Base-by-base conservation (phyloP, 2,329 filamentous ascomycete species). In the Helminthosporium solani region DNA sequence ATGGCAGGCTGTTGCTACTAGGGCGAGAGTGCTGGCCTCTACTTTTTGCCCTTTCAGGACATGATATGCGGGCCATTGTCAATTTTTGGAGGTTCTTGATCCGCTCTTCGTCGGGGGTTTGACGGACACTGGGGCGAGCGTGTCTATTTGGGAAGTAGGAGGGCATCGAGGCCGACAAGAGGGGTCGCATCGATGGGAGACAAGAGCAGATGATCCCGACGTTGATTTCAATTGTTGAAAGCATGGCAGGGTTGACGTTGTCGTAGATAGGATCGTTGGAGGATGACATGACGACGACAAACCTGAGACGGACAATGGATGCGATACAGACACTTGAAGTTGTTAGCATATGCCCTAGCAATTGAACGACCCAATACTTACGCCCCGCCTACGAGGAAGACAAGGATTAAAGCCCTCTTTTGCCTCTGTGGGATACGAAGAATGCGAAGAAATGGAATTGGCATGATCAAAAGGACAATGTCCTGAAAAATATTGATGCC, bases 301-400 rank as follows among this genome's bases (percentile, higher is more conserved):
- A 53, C 25, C 63, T 59, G 7, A 71, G 53, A 4, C 68, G 65
- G 12, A 70, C 47, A n/a, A 68, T 57, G 0, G 66, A 69, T 25
- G 69, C 50, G 9, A 68, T 37, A 18, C 57, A 63, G 19, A 64
- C 66, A 38, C 67, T 70, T 46, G 33, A 5, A 27, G 12, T 11
- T 2, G 34, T 58, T 42, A 56, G 53, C 30, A 12, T 12, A 31
- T 31, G 28, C 28, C 5, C 9, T 25, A 25, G 4, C 23, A 9
- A 31, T 31, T 14, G 28, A 35, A 11, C 19, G 8, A 23, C 28
- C 12, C 14, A n/a, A 35, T 25, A 56, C 67, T 48, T 59, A 74
- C 71, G 71, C 66, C 7, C 57, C 57, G 28, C 70, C 70, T 25
- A 73, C 54, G 4, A 61, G 60, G 43, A 74, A 71, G 39, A 73